Percentiles rank a stretch among this genome's conserved stretches.
Conservation (phyloP, 148 eudicot species). For the Diospyros kaki region DNA sequence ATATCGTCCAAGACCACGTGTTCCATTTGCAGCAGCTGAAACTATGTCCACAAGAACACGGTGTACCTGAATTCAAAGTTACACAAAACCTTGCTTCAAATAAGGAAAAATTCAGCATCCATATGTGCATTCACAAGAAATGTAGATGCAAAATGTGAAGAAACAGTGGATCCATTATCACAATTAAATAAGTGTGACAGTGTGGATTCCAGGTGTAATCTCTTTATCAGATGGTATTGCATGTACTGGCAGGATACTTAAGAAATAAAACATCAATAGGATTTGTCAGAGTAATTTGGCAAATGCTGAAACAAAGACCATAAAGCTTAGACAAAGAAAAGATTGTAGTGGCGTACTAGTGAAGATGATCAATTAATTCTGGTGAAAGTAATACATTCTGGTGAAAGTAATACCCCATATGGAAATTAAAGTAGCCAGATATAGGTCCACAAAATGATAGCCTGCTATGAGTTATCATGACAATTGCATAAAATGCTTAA, state of each 20-base stretch:
- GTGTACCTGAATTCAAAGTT: constrained; percentile 57
- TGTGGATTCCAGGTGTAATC: background rate
- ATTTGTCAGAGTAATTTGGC: background rate
- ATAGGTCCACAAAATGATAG: no score
- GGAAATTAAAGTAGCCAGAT: no score
- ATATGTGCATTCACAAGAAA: background rate
- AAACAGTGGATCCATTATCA: background rate
- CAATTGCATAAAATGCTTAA: no score
- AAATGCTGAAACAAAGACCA: background rate
- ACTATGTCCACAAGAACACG: constrained; percentile 92
- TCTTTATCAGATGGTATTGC: background rate
- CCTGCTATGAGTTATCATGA: no score
- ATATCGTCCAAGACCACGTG: constrained; percentile 98
- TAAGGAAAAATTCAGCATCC: background rate
- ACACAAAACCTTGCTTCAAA: background rate
- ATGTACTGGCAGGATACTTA: background rate
- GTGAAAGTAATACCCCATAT: no score
- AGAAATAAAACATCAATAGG: background rate
- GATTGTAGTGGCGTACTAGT: no score
- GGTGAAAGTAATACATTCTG: no score
- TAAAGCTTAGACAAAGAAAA: no score
- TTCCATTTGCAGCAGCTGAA: constrained; percentile 91
- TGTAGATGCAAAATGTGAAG: background rate
- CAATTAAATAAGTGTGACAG: background rate
- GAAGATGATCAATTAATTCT: no score